Evolutionary conservation across 352 stramenopile species (phyloP), one percentile per base, ranked within the genome.

Genomic region (Blastocystis sp.): DNA sequence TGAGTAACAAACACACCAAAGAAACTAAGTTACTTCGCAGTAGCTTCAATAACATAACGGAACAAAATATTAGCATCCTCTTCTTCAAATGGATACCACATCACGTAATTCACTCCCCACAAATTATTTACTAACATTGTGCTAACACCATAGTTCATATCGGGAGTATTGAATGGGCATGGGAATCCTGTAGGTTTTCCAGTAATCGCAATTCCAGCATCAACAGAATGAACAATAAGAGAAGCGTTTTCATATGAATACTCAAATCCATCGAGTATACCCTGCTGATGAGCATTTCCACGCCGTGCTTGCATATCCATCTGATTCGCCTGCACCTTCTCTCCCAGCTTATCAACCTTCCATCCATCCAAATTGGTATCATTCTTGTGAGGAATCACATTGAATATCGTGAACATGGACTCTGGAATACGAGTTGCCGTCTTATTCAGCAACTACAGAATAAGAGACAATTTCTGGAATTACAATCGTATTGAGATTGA

Each of bases 71-170:
- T 63, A 32, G 65, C 29, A 16, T 87, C 77, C 21, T 87, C 54
- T 32, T 78, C 32, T 29, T 78, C 65, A 42, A 87, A 87, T 1
- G 77, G 77, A 57, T 87, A 87, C 77, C 77, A 87, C 77, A 87
- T 78, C 1, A 87, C 65, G 39, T 87, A 87, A 42, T 87, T 87
- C 42, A 87, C 77, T 11, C 77, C 77, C 77, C 77, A 87, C 37
- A 87, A 42, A 42, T 87, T 87, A 42, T 87, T 87, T 0, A 78
- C 65, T 42, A 87, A 29, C 77, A 87, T 87, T 39, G 65, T 78
- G 58, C 59, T 78, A 19, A 78, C 35, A 49, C 77, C 77, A 35
- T 87, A 59, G 51, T 12, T 46, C 65, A 87, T 59, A 63, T 87
- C 77, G 1, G 77, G 59, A 16, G 37, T 77, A 78, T 87, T 39